Base-by-base conservation (phyloP, 2,329 filamentous ascomycete species). In the Exophiala sideris region DNA sequence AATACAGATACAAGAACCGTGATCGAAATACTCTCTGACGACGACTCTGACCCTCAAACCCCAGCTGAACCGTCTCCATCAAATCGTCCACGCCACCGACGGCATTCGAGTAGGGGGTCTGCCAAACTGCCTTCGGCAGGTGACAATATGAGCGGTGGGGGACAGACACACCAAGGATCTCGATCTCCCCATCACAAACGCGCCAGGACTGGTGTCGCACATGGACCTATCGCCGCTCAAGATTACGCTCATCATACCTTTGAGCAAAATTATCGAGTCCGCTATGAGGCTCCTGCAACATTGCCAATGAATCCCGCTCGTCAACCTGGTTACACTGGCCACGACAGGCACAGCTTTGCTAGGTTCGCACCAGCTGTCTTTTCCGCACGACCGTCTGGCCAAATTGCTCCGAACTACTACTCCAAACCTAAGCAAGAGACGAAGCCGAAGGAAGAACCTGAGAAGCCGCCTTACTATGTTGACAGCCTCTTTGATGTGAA, bases 381-480 rank as follows among this genome's bases (percentile, higher is more conserved):
- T 29, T 8, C 24, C 7, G 24, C 24, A 29, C 24, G 24, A 29
- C 24, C 24, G 24, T 29, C 24, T 8, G 24, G 14, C n/a, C 14
- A 41, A 9, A 35, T 12, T 12, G n/a, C 7, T 14, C 11, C 24
- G 36, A 44, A 21, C 10, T 9, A 10, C 24, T 1, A 6, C 12
- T n/a, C 21, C 10, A 5, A 39, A 12, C 21, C 7, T 16, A 50
- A 46, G 36, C 32, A 32, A 24, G 5, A 35, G 5, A 21, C 35
- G 11, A 51, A 38, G 29, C 48, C 36, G 42, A 52, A 48, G 46
- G 42, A 56, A 20, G n/a, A 16, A 35, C 24, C 16, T 16, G 16
- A 20, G 11, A 16, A 48, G 44, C 38, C 55, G 14, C 62, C 61
- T n/a, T 65, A 62, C 39, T 67, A 62, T 39, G 54, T 62, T 8